phyloP scores from a whole-genome alignment of 805 yeast species.

The Metschnikowia orientalis region DNA sequence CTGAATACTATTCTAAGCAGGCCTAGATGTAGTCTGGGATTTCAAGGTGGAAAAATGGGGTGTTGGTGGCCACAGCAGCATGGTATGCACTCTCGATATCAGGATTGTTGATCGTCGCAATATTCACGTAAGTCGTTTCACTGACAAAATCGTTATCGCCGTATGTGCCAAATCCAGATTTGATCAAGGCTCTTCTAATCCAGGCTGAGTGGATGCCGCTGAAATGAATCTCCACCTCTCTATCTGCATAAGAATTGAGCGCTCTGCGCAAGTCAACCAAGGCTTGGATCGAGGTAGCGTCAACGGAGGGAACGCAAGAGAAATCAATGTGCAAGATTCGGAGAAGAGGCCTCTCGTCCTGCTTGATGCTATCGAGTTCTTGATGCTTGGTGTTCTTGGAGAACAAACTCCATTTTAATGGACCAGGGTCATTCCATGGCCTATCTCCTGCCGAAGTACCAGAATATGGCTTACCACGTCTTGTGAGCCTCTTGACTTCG shows the following conservation, averaged over 20 bases:
- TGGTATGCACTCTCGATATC: conserved; percentile 39
- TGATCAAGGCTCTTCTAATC: conserved; percentile 72
- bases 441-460: conserved; percentile 48
- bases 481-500: conserved; percentile 57
- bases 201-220: conserved; percentile 82
- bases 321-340: conserved; percentile 78
- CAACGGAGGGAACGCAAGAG: conserved; percentile 68
- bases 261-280: conserved; percentile 73
- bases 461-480: conserved; percentile 50
- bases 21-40: conserved; percentile 50
- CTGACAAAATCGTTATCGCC: conserved; percentile 38
- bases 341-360: conserved; percentile 58
- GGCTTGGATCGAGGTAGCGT: conserved; percentile 75
- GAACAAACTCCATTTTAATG: conserved; percentile 34
- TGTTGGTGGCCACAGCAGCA: conserved; percentile 59
- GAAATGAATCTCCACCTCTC: conserved; percentile 86
- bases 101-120: conserved; percentile 26
- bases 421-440: conserved; percentile 93
- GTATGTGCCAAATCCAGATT: conserved; percentile 72
- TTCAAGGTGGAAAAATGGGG: conserved; percentile 77
- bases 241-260: conserved; percentile 67
- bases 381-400: conserved; percentile 13
- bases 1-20: background rate
- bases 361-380: conserved; percentile 15
- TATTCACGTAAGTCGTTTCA: conserved; percentile 38